Conservation (phyloP, 2,329 filamentous ascomycete genomes). For the Colletotrichum brevisporum region DNA sequence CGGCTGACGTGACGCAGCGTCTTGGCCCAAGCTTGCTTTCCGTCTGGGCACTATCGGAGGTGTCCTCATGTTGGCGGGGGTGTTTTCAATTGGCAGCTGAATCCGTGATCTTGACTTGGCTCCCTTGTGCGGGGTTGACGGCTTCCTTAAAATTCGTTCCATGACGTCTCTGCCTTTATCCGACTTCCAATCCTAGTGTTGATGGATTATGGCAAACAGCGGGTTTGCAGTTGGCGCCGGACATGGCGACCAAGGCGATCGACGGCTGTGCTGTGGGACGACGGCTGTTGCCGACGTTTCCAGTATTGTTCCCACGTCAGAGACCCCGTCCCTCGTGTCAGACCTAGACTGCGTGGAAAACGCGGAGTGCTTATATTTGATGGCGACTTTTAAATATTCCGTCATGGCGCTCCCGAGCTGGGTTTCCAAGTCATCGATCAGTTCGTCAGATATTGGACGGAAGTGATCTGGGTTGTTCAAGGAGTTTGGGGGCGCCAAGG, state of each 20-base stretch:
- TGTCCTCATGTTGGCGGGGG: background rate
- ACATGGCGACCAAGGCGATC: slow-evolving; percentile 67
- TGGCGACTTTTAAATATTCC: slow-evolving; percentile 65
- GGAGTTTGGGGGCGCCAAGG: slow-evolving; percentile 45
- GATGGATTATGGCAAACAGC: slow-evolving; percentile 60
- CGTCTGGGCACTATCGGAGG: slow-evolving; percentile 30
- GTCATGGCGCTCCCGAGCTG: slow-evolving; percentile 65
- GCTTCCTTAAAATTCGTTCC: slow-evolving; percentile 47
- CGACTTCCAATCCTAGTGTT: slow-evolving; percentile 67
- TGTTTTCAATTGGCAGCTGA: background rate
- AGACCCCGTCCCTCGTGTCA: slow-evolving; percentile 50
- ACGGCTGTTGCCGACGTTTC: slow-evolving; percentile 67
- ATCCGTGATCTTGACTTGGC: slow-evolving; percentile 2
- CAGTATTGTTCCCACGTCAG: slow-evolving; percentile 61
- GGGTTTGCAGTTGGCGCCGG: slow-evolving; percentile 53
- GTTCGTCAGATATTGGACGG: slow-evolving; percentile 63
- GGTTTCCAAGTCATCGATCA: slow-evolving; percentile 71
- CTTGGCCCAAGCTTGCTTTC: slow-evolving; percentile 33
- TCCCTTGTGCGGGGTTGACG: slow-evolving; percentile 29
- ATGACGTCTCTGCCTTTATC: slow-evolving; percentile 60
- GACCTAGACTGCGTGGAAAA: slow-evolving; percentile 57
- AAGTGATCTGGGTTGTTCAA: slow-evolving; percentile 43
- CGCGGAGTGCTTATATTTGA: slow-evolving; percentile 70
- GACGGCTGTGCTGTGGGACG: slow-evolving; percentile 62
- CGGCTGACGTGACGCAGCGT: slow-evolving; percentile 14